Evolutionary conservation across 257 asterid genomes (phyloP).

Genomic region (Perilla frutescens): DNA sequence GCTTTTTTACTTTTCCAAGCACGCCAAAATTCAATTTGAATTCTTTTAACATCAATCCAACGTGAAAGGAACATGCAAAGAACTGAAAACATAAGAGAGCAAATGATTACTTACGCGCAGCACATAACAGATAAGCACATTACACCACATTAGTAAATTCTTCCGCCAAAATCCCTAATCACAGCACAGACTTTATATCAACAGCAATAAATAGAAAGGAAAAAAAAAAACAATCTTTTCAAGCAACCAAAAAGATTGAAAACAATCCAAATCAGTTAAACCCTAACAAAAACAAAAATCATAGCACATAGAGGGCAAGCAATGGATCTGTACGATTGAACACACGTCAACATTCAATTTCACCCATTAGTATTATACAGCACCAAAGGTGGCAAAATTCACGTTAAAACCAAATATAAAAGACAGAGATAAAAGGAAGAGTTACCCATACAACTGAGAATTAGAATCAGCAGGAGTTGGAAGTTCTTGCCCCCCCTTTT

Average conservation of each 20-base stretch:
- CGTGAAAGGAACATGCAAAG: conserved; percentile 14
- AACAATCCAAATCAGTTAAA: conserved; percentile 21
- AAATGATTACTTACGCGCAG: background rate
- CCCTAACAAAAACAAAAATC: conserved; percentile 27
- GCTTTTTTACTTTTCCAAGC: conserved; percentile 10
- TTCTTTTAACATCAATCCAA: background rate
- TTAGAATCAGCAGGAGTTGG: conserved; percentile 40
- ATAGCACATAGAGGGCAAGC: conserved; percentile 20
- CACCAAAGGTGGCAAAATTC: conserved; percentile 5
- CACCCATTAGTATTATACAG: conserved; percentile 28
- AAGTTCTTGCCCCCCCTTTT: conserved; percentile 34
- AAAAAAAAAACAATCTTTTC: background rate
- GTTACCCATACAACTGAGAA: conserved; percentile 36
- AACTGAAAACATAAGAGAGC: conserved; percentile 23
- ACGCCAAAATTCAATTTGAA: conserved; percentile 13
- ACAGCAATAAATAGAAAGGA: background rate
- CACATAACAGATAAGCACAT: conserved; percentile 14
- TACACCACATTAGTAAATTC: conserved; percentile 7
- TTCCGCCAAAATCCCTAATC: conserved; percentile 34
- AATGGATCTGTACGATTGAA: conserved; percentile 43
- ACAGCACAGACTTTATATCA: conserved; percentile 6
- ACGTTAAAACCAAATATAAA: conserved; percentile 2
- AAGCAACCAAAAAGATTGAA: conserved; percentile 13
- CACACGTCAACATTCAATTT: conserved; percentile 24
- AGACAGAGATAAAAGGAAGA: conserved; percentile 22